phyloP scores from a whole-genome alignment of 2,329 filamentous ascomycete genomes.

The Bimuria novae-zelandiae region DNA sequence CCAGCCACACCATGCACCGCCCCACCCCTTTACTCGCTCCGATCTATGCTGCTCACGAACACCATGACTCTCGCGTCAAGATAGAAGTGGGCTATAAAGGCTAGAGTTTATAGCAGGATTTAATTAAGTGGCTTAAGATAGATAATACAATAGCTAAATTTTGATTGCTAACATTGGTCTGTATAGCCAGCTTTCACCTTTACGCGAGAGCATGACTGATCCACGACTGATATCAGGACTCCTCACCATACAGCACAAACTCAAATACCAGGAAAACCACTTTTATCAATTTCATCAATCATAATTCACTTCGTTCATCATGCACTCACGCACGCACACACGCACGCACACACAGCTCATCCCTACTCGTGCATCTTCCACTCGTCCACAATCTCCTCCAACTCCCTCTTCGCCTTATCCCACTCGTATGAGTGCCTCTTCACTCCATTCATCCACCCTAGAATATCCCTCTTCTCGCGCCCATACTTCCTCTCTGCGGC shows the following conservation, averaged over 20 bases:
- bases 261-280: not conserved
- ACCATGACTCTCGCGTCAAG: too few relatives aligned
- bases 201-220: too few relatives aligned
- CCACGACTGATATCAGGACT: too few relatives aligned
- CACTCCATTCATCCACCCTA: constrained; percentile 27
- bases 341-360: not conserved
- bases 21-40: too few relatives aligned
- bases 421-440: constrained; percentile 30
- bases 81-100: too few relatives aligned
- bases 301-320: not conserved
- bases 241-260: not conserved
- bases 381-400: constrained; percentile 31
- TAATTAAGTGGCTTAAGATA: too few relatives aligned
- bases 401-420: constrained; percentile 30
- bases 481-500: constrained; percentile 47
- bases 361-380: constrained; percentile 41
- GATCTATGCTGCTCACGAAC: too few relatives aligned
- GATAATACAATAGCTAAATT: too few relatives aligned
- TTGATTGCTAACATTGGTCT: too few relatives aligned
- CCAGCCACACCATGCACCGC: too few relatives aligned
- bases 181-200: too few relatives aligned
- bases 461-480: constrained; percentile 47
- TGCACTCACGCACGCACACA: not conserved
- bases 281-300: not conserved
- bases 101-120: too few relatives aligned